phyloP scores from a whole-genome alignment of 2,329 filamentous ascomycete species.

The Diaporthe australafricana region DNA sequence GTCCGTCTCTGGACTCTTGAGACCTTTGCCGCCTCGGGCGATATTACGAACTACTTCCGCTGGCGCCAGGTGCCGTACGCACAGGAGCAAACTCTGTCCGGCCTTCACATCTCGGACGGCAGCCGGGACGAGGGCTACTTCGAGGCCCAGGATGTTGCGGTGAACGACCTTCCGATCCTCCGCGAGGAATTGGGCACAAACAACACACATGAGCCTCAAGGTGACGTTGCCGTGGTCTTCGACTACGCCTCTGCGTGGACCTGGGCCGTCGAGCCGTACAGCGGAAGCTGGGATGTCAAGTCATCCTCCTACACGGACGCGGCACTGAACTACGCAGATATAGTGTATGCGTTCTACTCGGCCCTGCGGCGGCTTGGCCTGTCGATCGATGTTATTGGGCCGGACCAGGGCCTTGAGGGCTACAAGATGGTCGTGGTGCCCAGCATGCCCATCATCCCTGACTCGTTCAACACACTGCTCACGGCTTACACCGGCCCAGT shows the following conservation, averaged over 20 bases:
- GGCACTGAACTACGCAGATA: conserved; percentile 37
- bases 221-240: conserved; percentile 39
- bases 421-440: conserved; percentile 42
- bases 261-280: conserved; percentile 42
- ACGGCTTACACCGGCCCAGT: conserved; percentile 37
- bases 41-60: conserved; percentile 41
- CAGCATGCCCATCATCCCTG: conserved; percentile 40
- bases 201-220: conserved; percentile 34
- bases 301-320: conserved; percentile 36
- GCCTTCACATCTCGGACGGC: conserved; percentile 39
- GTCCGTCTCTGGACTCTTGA: conserved; percentile 42
- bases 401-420: conserved; percentile 38
- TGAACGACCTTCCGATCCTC: conserved; percentile 38
- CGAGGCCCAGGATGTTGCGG: conserved; percentile 36
- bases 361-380: conserved; percentile 41
- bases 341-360: conserved; percentile 41
- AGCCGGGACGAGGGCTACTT: conserved; percentile 39
- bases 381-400: conserved; percentile 40
- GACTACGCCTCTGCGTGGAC: conserved; percentile 41
- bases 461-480: conserved; percentile 36
- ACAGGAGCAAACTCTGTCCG: conserved; percentile 42
- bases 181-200: conserved; percentile 7
- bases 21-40: conserved; percentile 39
- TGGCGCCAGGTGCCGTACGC: conserved; percentile 42
- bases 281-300: conserved; percentile 40